phyloP scores from a whole-genome alignment of 805 yeast genomes.

The Schwanniomyces polymorphus region DNA sequence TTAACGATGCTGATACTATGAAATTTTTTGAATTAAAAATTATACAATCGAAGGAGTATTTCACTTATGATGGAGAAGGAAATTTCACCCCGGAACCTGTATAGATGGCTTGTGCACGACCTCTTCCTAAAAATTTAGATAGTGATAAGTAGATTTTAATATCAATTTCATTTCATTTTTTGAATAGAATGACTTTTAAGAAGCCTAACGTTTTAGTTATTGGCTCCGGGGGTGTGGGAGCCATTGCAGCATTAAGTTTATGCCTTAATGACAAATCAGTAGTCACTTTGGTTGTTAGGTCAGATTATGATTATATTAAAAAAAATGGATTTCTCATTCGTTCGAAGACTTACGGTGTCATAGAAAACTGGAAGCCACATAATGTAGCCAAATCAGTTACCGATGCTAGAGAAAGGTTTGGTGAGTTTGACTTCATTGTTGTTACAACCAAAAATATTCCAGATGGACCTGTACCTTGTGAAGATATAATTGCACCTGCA shows the following conservation, averaged over 20 bases:
- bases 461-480: constrained; percentile 38
- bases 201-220: constrained; percentile 52
- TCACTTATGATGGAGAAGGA: constrained; percentile 23
- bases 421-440: constrained; percentile 36
- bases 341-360: constrained; percentile 32
- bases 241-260: constrained; percentile 69
- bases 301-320: constrained; percentile 30
- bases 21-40: constrained; percentile 71
- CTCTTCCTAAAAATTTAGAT: not conserved
- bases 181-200: constrained; percentile 1
- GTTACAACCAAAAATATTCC: constrained; percentile 41
- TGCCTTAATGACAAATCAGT: constrained; percentile 44
- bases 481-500: constrained; percentile 40
- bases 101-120: not conserved
- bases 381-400: constrained; percentile 24
- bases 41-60: constrained; percentile 54
- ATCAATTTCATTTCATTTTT: not conserved
- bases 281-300: constrained; percentile 37
- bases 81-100: constrained; percentile 10
- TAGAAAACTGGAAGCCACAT: constrained; percentile 29
- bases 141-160: not conserved
- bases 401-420: constrained; percentile 23
- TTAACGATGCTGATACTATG: constrained; percentile 61
- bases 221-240: constrained; percentile 89
- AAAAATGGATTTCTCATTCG: constrained; percentile 30